Evolutionary conservation across 352 stramenopile genomes (phyloP).

Genomic region (Globisporangium carolinianum): DNA sequence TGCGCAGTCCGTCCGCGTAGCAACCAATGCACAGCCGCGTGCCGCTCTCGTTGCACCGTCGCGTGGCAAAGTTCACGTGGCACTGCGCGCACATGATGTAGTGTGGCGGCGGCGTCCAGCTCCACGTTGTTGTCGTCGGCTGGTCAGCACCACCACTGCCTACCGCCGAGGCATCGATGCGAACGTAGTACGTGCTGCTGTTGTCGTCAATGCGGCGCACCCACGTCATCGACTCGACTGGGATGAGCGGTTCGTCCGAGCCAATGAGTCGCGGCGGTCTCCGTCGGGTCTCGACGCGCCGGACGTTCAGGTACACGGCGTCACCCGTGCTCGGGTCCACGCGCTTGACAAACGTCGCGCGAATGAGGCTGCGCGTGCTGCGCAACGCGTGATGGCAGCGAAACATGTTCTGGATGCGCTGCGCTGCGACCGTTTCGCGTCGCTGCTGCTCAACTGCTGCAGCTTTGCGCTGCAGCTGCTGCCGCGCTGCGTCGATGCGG

Average conservation of each 20-base stretch:
- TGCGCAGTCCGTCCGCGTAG: conserved; percentile 28
- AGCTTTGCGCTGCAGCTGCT: conserved; percentile 18
- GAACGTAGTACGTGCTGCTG: conserved; percentile 43
- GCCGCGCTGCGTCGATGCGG: conserved; percentile 35
- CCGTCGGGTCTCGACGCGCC: conserved; percentile 23
- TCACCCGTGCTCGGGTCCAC: conserved; percentile 45
- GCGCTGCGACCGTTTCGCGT: conserved; percentile 25
- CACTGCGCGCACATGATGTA: conserved; percentile 51
- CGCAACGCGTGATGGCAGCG: conserved; percentile 39
- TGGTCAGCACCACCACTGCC: no score
- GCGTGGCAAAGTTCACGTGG: conserved; percentile 46
- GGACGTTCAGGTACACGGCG: conserved; percentile 60
- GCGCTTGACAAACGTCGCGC: conserved; percentile 46
- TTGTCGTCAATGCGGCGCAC: conserved; percentile 40
- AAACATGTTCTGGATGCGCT: conserved; percentile 64
- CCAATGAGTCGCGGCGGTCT: conserved; percentile 40
- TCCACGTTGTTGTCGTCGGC: conserved; percentile 1
- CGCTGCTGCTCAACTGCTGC: conserved; percentile 24
- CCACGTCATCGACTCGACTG: conserved; percentile 59
- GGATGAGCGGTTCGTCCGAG: conserved; percentile 36
- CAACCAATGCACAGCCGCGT: conserved; percentile 55
- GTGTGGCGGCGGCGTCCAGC: conserved; percentile 38
- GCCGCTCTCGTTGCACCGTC: conserved; percentile 34
- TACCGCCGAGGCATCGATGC: conserved; percentile 16
- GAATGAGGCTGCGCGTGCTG: conserved; percentile 39